Evolutionary conservation across 2,329 filamentous ascomycete genomes (phyloP), one percentile per base, ranked within the genome.

Genomic region (Colletotrichum theobromicola): DNA sequence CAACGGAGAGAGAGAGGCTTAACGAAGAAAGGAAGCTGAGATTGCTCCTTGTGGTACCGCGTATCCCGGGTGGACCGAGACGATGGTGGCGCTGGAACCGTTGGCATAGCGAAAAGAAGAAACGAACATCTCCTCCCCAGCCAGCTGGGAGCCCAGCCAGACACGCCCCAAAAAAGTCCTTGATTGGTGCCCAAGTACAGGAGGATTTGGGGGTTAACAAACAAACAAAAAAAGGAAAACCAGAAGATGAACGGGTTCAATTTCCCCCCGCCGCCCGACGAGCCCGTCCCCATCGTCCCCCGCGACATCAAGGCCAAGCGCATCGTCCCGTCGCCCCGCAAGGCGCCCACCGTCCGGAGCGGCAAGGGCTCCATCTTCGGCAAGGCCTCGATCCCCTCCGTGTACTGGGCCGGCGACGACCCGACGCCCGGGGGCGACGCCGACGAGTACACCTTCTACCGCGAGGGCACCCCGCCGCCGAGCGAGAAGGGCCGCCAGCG

Each of bases 381-480:
- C 37, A 72, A 72, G 55, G 72, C 68, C 26, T 67, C 68, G n/a
- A 74, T 74, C 21, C 72, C 72, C 18, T 72, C 68, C 32, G 72
- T 75, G 26, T 75, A 75, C 64, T 75, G 74, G 70, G 74, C 66
- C 46, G 67, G 57, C 57, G 73, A 75, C 61, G 73, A 72, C 10
- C 60, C 72, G 63, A 74, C 70, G 12, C 74, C 72, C 9, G 10
- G 62, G 30, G 13, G 61, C 58, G 35, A 64, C 62, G 50, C 63
- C 46, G 53, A 68, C 4, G 70, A 81, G 28, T 84, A 81, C 73
- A 87, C 85, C 0, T 87, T 87, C 46, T 85, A 84, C 77, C 83
- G 84, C 21, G 85, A 86, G 67, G 78, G 77, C 15, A 84, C 85
- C n/a, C 84, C 84, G 15, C 79, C 84, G 15, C 83, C 82, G 3